Conservation (phyloP, 1,284 basidiomycete species). For the Farysia itapuensis region DNA sequence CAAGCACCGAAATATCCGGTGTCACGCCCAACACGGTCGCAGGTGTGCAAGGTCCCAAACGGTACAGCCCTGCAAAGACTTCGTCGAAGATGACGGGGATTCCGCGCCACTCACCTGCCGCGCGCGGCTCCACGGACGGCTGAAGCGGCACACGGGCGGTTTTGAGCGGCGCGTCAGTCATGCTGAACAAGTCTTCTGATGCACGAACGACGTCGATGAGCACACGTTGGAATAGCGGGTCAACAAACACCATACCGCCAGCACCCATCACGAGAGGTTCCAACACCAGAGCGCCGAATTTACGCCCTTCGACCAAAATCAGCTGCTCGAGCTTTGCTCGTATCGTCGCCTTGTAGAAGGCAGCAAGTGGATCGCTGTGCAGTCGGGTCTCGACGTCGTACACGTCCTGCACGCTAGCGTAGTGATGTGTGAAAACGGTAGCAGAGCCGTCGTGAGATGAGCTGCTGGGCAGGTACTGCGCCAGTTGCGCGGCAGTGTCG, state of each 20-base stretch:
- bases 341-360: conserved; percentile 71
- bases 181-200: conserved; percentile 62
- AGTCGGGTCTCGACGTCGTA: conserved; percentile 76
- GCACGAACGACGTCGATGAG: conserved; percentile 79
- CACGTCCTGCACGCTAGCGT: conserved; percentile 64
- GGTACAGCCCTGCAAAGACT: conserved; percentile 88
- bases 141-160: background rate
- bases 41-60: conserved; percentile 67
- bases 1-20: conserved; percentile 78
- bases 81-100: conserved; percentile 94
- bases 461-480: background rate
- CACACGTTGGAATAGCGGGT: conserved; percentile 90
- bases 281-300: conserved; percentile 74
- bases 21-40: conserved; percentile 36
- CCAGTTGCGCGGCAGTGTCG: background rate
- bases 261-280: conserved; percentile 94
- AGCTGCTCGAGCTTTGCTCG: conserved; percentile 65
- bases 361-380: conserved; percentile 66
- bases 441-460: background rate
- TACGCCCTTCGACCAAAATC: conserved; percentile 53
- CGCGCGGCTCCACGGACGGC: conserved; percentile 18
- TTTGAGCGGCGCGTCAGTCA: conserved; percentile 41
- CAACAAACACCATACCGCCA: conserved; percentile 95
- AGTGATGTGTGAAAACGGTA: conserved; percentile 17
- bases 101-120: conserved; percentile 67